phyloP scores from a whole-genome alignment of 768 basidiomycete genomes.

The Porpolomopsis calyptriformis region DNA sequence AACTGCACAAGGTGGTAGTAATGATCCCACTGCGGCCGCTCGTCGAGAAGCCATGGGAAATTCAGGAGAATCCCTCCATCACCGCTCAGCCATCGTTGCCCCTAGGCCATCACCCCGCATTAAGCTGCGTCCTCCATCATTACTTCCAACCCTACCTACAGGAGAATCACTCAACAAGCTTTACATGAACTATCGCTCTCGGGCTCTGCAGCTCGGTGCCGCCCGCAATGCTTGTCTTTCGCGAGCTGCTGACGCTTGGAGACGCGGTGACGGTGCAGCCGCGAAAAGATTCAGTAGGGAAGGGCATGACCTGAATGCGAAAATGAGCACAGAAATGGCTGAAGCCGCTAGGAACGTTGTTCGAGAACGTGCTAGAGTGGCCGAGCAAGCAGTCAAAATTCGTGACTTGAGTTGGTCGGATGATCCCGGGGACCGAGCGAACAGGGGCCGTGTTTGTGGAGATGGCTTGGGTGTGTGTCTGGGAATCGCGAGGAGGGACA shows the following conservation, averaged over 20 bases:
- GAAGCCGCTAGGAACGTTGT: constrained; percentile 80
- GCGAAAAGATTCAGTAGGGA: constrained; percentile 92
- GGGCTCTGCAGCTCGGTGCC: constrained; percentile 85
- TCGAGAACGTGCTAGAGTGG: constrained; percentile 63
- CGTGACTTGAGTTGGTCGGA: constrained; percentile 73
- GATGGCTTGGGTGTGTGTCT: constrained; percentile 78
- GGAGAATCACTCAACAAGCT: constrained; percentile 69
- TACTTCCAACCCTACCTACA: constrained; percentile 84
- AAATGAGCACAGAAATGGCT: constrained; percentile 81
- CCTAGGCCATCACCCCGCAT: constrained; percentile 78
- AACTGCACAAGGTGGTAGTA: constrained; percentile 12
- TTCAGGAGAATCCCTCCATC: constrained; percentile 51
- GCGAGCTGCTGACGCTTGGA: constrained; percentile 92
- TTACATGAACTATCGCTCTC: constrained; percentile 83
- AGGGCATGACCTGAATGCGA: constrained; percentile 85
- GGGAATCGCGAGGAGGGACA: constrained; percentile 63
- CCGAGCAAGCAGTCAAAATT: constrained; percentile 63
- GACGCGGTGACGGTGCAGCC: constrained; percentile 88
- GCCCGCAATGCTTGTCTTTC: constrained; percentile 91
- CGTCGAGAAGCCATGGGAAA: constrained; percentile 49
- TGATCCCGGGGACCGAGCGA: constrained; percentile 68
- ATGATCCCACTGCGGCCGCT: constrained; percentile 33
- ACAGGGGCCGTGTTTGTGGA: constrained; percentile 65
- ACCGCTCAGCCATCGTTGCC: constrained; percentile 60
- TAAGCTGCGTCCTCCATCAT: constrained; percentile 67